A percentile compares a stretch with the other conserved stretches of the same genome.
Conservation (phyloP, 1,284 basidiomycete genomes). For the Heterobasidion occidentale region DNA sequence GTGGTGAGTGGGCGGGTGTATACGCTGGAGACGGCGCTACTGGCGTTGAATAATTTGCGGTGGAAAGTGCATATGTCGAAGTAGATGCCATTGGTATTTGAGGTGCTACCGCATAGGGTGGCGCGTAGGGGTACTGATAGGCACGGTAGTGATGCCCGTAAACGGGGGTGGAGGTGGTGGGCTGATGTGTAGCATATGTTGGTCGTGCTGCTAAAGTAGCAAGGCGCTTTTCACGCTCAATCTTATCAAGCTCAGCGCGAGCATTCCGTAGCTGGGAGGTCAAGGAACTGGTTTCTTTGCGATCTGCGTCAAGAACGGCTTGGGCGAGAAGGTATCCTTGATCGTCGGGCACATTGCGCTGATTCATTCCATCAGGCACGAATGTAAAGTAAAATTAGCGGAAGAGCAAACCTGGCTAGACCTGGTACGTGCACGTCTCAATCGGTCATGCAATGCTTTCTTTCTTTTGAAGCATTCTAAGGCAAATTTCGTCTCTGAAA, state of each 20-base stretch:
- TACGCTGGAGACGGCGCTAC: conserved; percentile 10
- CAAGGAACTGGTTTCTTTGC: conserved; percentile 46
- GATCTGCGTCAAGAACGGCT: conserved; percentile 54
- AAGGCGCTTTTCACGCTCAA: conserved; percentile 57
- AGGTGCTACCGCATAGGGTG: conserved; percentile 12
- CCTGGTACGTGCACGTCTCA: conserved; percentile 41
- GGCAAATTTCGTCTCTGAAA: conserved; percentile 55
- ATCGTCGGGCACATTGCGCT: conserved; percentile 53
- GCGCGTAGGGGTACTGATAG: conserved; percentile 31
- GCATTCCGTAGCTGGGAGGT: conserved; percentile 53
- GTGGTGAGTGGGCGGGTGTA: conserved; percentile 12
- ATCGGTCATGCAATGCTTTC: conserved; percentile 46
- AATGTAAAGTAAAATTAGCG: conserved; percentile 3
- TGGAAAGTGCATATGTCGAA: conserved; percentile 5
- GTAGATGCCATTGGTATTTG: conserved; percentile 3
- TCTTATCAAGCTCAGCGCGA: conserved; percentile 54
- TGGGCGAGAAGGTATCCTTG: conserved; percentile 58
- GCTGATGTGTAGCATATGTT: conserved; percentile 16
- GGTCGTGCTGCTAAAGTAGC: conserved; percentile 25
- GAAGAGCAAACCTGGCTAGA: conserved; percentile 44
- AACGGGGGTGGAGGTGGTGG: conserved; percentile 17
- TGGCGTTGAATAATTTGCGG: neutral
- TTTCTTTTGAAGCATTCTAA: conserved; percentile 55
- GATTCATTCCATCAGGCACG: conserved; percentile 4
- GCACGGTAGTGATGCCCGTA: conserved; percentile 27